Evolutionary conservation across 768 basidiomycete genomes (phyloP).

Genomic region (Auricularia heimuer): DNA sequence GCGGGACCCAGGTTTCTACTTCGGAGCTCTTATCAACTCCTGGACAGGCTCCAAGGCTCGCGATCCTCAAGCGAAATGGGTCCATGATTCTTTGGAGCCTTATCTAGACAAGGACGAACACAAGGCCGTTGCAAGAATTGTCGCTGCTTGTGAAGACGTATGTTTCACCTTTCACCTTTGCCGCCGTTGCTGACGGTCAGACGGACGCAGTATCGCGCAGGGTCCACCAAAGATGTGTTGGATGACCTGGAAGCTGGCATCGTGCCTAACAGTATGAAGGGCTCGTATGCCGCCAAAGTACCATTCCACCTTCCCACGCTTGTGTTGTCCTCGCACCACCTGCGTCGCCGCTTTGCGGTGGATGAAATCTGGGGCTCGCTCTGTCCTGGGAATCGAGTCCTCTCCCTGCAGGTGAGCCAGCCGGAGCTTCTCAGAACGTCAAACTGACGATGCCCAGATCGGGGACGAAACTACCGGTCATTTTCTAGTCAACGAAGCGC

Average conservation of each 20-base stretch:
- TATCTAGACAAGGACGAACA: slow-evolving; percentile 9
- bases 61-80: slow-evolving; percentile 7
- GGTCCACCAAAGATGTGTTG: slow-evolving; percentile 11
- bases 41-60: slow-evolving; percentile 10
- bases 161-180: background rate
- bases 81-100: slow-evolving; percentile 9
- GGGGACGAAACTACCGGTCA: slow-evolving; percentile 12
- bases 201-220: slow-evolving; percentile 10
- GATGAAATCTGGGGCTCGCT: slow-evolving; percentile 10
- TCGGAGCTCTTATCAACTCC: slow-evolving; percentile 4
- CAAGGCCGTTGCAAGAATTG: slow-evolving; percentile 3
- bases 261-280: slow-evolving; percentile 4
- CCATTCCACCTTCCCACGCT: slow-evolving; percentile 10
- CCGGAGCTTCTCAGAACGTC: background rate
- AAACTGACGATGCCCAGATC: slow-evolving; percentile 8
- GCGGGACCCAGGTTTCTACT: slow-evolving; percentile 8
- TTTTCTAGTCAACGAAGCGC: slow-evolving; percentile 12
- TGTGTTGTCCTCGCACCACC: slow-evolving; percentile 10
- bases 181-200: too few species aligned
- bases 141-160: slow-evolving; percentile 12
- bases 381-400: background rate
- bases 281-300: background rate
- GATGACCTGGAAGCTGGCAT: slow-evolving; percentile 8
- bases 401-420: background rate
- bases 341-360: slow-evolving; percentile 10